Evolutionary conservation across 306 rosid species (phyloP).

Genomic region (Corylus avellana): DNA sequence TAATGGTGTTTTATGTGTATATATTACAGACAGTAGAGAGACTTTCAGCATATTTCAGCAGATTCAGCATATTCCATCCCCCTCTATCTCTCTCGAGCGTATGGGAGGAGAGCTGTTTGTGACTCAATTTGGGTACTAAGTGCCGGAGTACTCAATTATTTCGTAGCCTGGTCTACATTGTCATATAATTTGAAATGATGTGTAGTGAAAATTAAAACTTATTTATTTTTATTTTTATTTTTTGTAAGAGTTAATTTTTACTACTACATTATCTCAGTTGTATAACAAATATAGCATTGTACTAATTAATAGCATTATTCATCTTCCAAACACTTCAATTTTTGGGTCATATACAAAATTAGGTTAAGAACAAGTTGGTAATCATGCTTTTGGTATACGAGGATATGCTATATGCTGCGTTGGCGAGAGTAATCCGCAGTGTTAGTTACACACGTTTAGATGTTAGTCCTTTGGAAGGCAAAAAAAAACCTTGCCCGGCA

Average conservation of each 20-base stretch:
- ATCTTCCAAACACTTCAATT: neutral
- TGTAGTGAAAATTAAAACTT: too few relatives aligned
- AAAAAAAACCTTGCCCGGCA: neutral
- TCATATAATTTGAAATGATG: too few relatives aligned
- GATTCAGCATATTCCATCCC: conserved; percentile 5
- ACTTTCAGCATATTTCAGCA: conserved; percentile 17
- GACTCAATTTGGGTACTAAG: neutral
- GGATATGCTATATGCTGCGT: neutral
- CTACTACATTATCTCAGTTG: too few relatives aligned
- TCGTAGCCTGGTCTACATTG: too few relatives aligned
- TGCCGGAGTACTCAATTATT: too few relatives aligned
- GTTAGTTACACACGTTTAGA: neutral
- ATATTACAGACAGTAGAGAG: neutral
- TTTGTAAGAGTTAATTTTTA: too few relatives aligned
- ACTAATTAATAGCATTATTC: too few relatives aligned
- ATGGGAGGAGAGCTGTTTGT: too few relatives aligned
- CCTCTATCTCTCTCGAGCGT: too few relatives aligned
- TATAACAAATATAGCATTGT: too few relatives aligned
- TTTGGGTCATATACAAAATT: neutral
- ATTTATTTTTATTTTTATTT: too few relatives aligned
- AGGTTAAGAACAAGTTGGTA: neutral
- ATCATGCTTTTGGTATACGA: neutral
- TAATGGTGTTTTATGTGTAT: too few relatives aligned
- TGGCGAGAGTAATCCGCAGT: neutral
- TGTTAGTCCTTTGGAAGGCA: neutral